Evolutionary conservation across 305 asterid genomes (phyloP).

Genomic region (Fraxinus albicans): DNA sequence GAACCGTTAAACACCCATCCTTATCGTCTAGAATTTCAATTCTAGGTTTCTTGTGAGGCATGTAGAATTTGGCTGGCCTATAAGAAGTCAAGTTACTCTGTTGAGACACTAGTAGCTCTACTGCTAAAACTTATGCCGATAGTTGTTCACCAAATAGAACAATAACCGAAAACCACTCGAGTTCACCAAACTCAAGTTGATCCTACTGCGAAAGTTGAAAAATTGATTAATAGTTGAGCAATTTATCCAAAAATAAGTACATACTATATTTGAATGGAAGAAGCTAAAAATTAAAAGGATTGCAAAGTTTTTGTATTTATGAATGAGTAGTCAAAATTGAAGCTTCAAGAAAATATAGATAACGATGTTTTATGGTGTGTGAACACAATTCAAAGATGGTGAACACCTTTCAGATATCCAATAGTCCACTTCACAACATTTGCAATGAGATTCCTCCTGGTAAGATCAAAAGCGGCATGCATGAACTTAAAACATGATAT

Average conservation of each 20-base stretch:
- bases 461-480: no score
- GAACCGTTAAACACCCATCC: slow-evolving; percentile 44
- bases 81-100: slow-evolving; percentile 16
- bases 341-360: no score
- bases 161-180: slow-evolving; percentile 37
- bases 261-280: no score
- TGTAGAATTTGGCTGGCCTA: slow-evolving; percentile 24
- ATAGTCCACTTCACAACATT: no score
- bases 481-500: no score
- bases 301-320: no score
- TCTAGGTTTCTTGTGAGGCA: slow-evolving; percentile 47
- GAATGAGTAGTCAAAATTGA: no score
- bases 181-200: slow-evolving; percentile 42
- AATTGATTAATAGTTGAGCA: background rate
- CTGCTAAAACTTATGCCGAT: slow-evolving; percentile 22
- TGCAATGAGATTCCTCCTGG: no score
- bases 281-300: no score
- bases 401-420: no score
- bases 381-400: no score
- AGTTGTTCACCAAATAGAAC: slow-evolving; percentile 42
- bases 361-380: no score
- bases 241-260: background rate
- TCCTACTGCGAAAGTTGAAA: slow-evolving; percentile 32
- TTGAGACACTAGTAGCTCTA: slow-evolving; percentile 20
- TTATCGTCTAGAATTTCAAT: slow-evolving; percentile 36